phyloP scores from a whole-genome alignment of 2,329 filamentous ascomycete genomes.

The Fusarium sororula region DNA sequence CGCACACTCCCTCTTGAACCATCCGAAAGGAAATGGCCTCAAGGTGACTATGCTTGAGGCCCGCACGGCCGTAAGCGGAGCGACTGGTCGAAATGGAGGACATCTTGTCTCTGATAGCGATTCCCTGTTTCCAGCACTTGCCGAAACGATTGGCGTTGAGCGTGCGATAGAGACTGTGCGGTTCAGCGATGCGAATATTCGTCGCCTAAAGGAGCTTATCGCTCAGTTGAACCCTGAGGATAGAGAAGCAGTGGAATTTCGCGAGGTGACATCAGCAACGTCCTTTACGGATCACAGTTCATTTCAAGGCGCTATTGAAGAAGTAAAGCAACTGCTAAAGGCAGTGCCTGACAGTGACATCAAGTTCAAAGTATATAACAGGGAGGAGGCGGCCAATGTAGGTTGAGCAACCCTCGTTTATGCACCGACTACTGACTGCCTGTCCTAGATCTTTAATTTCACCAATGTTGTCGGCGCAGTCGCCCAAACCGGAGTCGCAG shows the following conservation, averaged over 20 bases:
- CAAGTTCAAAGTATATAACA: slow-evolving; percentile 5
- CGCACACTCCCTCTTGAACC: slow-evolving; percentile 37
- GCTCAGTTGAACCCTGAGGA: background rate
- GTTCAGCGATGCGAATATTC: slow-evolving; percentile 48
- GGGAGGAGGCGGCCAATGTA: background rate
- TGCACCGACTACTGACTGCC: too few relatives aligned
- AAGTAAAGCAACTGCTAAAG: background rate
- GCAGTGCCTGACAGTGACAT: slow-evolving; percentile 15
- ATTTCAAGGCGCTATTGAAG: slow-evolving; percentile 2
- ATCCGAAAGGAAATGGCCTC: background rate
- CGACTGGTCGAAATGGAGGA: slow-evolving; percentile 46
- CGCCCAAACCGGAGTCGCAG: slow-evolving; percentile 53
- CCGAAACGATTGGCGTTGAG: slow-evolving; percentile 43
- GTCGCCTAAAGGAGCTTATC: slow-evolving; percentile 9
- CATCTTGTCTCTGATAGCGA: slow-evolving; percentile 47
- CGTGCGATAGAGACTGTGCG: slow-evolving; percentile 53
- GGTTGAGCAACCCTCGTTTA: background rate
- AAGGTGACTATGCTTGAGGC: slow-evolving; percentile 43
- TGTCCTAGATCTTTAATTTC: slow-evolving; percentile 1
- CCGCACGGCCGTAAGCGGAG: slow-evolving; percentile 40
- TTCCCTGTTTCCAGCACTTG: slow-evolving; percentile 49
- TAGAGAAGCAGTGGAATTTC: slow-evolving; percentile 18
- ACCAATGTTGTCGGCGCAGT: slow-evolving; percentile 43
- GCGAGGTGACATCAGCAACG: slow-evolving; percentile 3
- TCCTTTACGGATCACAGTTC: slow-evolving; percentile 10